A percentile compares a stretch with the other conserved stretches of the same genome.
phyloP scores from a whole-genome alignment of 305 asterid species.

The Plantago coronopus region DNA sequence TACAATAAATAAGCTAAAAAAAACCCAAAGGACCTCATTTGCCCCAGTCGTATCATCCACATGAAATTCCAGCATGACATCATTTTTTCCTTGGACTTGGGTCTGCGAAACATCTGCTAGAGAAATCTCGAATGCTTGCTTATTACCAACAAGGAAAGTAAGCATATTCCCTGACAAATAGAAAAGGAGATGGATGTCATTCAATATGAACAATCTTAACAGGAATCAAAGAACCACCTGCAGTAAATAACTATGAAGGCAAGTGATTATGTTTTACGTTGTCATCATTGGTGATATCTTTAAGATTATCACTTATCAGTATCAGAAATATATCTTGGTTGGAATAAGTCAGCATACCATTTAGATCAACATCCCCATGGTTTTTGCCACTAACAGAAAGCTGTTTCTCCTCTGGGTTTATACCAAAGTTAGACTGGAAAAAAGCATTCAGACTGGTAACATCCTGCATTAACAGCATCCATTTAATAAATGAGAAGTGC shows the following conservation, averaged over 20 bases:
- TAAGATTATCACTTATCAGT: no score
- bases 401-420: slow-evolving; percentile 84
- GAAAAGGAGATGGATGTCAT: slow-evolving; percentile 21
- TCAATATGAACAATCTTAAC: slow-evolving; percentile 5
- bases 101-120: slow-evolving; percentile 97
- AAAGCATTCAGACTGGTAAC: slow-evolving; percentile 59
- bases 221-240: background rate
- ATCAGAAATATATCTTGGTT: no score
- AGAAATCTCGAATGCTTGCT: slow-evolving; percentile 94
- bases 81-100: slow-evolving; percentile 96
- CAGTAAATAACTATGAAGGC: background rate
- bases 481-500: slow-evolving; percentile 12
- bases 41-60: slow-evolving; percentile 98
- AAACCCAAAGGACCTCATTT: slow-evolving; percentile 54
- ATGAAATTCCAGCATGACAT: slow-evolving; percentile 90
- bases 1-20: background rate
- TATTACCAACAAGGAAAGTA: slow-evolving; percentile 73
- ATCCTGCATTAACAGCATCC: slow-evolving; percentile 59
- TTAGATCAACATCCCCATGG: slow-evolving; percentile 95
- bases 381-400: slow-evolving; percentile 95
- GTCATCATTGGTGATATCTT: background rate
- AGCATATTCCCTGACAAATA: slow-evolving; percentile 66
- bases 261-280: background rate
- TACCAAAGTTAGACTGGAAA: slow-evolving; percentile 70
- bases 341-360: slow-evolving; percentile 44